Evolutionary conservation across 2,329 filamentous ascomycete genomes (phyloP).

Genomic region (Cladobotryum protrusum): DNA sequence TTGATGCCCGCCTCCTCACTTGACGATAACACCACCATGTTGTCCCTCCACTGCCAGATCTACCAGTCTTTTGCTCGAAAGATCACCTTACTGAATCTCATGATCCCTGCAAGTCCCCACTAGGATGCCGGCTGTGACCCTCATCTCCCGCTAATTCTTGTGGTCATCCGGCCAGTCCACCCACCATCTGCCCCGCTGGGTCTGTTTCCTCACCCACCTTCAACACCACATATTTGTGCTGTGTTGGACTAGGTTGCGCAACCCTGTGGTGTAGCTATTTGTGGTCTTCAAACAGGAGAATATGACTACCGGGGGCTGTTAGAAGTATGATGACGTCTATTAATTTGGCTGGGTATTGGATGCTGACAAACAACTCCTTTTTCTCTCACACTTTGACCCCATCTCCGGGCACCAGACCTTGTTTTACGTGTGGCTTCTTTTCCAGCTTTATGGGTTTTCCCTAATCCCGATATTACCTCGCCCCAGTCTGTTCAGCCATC

Average conservation of each 20-base stretch:
- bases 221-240: too few species aligned
- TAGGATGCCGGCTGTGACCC: constrained; percentile 6
- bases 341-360: background rate
- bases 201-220: background rate
- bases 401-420: background rate
- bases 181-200: background rate
- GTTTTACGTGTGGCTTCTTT: background rate
- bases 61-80: constrained; percentile 5
- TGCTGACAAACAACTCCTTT: background rate
- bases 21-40: background rate
- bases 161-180: background rate
- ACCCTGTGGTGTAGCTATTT: background rate
- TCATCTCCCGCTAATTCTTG: constrained; percentile 2
- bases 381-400: background rate
- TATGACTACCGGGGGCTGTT: background rate
- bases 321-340: background rate
- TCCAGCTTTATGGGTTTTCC: background rate
- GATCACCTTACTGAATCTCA: constrained; percentile 10
- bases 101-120: constrained; percentile 12
- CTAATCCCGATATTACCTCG: background rate
- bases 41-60: constrained; percentile 9
- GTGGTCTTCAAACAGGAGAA: background rate
- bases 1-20: background rate
- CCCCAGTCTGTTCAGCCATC: background rate
- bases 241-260: background rate